Evolutionary conservation across 805 yeast genomes (phyloP), one percentile per base, ranked within the genome.

Genomic region (Saturnispora quitensis): DNA sequence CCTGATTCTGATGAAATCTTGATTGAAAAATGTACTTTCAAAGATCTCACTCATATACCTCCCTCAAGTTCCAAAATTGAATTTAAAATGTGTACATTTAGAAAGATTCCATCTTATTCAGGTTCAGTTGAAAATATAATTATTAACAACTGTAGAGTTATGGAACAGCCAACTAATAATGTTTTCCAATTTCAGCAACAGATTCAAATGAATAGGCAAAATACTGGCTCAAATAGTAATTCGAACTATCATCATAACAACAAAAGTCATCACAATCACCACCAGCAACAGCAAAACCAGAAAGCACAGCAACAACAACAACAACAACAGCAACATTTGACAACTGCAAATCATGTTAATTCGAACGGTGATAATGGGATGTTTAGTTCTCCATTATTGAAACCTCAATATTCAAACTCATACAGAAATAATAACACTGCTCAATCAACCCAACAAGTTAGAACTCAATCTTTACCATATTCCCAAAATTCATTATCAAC

Each of bases 41-140:
- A 63, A 48, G 67, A 63, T 50, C 55, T 63, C 24, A 56, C 58
- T 17, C 56, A 56, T 36, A 35, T 63, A 20, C 66, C 67, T 3
- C 15, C 53, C 1, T 17, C 33, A 2, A 55, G 60, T 24, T 50
- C 48, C 5, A 61, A 55, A 47, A 58, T 62, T 42, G 66, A 62
- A 48, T 63, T 63, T 52, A 63, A 62, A 53, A 62, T 63, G 66
- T 63, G 67, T 48, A 63, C 67, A 15, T 63, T 63, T 42, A 52
- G 66, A 40, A 62, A 60, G 51, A 49, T 62, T 27, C 67, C 66
- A 28, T 56, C 54, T 33, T 63, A 62, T 45, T 55, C 56, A 47
- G 66, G 66, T 33, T 61, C 60, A 51, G 59, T 62, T 24, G 55
- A 62, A 22, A 63, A 63, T 49, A 61, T 63, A 20, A 45, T 57